These are phyloP conservation scores for Alternaria sp. DNA, from an alignment of 2,329 filamentous ascomycete species.

Conservation along the genomic window DNA sequence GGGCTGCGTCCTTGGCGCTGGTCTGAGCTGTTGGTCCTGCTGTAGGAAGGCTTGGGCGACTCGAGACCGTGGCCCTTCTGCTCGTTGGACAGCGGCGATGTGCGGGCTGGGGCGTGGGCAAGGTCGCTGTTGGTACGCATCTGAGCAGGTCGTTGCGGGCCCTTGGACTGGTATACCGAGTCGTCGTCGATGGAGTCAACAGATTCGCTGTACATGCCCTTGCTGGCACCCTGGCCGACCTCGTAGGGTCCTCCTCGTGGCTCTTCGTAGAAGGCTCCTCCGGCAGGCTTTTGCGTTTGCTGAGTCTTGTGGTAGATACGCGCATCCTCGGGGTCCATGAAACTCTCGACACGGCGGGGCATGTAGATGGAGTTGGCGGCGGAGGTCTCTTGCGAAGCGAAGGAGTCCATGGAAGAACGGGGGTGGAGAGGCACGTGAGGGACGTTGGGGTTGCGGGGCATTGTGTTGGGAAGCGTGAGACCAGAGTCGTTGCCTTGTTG, in stretches of 20 bases:
- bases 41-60: conserved; percentile 40
- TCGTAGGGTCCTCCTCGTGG: conserved; percentile 37
- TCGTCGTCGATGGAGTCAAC: conserved; percentile 46
- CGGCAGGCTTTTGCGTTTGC: conserved; percentile 52
- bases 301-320: conserved; percentile 75
- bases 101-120: conserved; percentile 24
- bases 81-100: conserved; percentile 42
- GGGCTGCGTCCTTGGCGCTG: conserved; percentile 52
- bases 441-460: conserved; percentile 53
- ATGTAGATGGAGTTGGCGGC: conserved; percentile 67
- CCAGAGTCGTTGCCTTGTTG: conserved; percentile 72
- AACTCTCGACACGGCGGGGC: conserved; percentile 72
- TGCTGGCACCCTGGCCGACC: conserved; percentile 25
- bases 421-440: conserved; percentile 58
- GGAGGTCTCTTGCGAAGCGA: conserved; percentile 61
- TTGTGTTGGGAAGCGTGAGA: conserved; percentile 60
- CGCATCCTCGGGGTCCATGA: conserved; percentile 80
- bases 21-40: conserved; percentile 21
- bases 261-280: conserved; percentile 51
- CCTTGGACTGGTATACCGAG: conserved; percentile 40
- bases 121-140: conserved; percentile 32
- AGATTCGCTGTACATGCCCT: conserved; percentile 42
- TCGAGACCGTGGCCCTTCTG: conserved; percentile 32
- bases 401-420: conserved; percentile 71
- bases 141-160: conserved; percentile 31